These are phyloP conservation scores for Phialophora macrospora DNA, from an alignment of 2,329 filamentous ascomycete genomes.

Conservation along the genomic window DNA sequence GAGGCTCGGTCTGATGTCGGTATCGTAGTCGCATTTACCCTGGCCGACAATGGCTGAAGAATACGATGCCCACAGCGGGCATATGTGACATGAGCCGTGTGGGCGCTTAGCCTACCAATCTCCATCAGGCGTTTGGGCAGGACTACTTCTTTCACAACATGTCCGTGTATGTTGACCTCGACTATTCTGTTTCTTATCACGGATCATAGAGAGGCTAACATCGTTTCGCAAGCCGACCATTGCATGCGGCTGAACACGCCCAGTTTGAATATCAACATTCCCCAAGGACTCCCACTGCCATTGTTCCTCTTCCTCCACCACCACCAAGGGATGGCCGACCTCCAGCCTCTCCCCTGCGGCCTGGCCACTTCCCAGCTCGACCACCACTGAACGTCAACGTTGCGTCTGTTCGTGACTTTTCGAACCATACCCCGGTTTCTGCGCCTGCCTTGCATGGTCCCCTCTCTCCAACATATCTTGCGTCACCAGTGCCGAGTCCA, in stretches of 20 bases:
- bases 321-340: constrained; percentile 42
- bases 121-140: constrained; percentile 17
- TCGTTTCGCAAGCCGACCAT: constrained; percentile 33
- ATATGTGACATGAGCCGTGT: constrained; percentile 32
- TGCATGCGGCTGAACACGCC: constrained; percentile 24
- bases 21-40: constrained; percentile 4
- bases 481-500: constrained; percentile 47
- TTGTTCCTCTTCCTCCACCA: constrained; percentile 39
- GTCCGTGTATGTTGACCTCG: constrained; percentile 30
- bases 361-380: constrained; percentile 51
- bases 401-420: constrained; percentile 42
- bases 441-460: constrained; percentile 53
- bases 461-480: constrained; percentile 46
- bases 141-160: constrained; percentile 25
- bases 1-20: constrained; percentile 10
- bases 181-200: constrained; percentile 11
- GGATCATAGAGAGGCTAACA: constrained; percentile 20
- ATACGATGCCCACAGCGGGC: constrained; percentile 9
- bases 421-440: constrained; percentile 48
- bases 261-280: constrained; percentile 24
- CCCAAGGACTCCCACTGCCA: constrained; percentile 27
- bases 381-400: constrained; percentile 50
- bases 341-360: constrained; percentile 46
- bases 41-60: constrained; percentile 17
- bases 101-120: constrained; percentile 37